Base-by-base conservation (phyloP, 805 yeast genomes). In the Starmerella davenportii region DNA sequence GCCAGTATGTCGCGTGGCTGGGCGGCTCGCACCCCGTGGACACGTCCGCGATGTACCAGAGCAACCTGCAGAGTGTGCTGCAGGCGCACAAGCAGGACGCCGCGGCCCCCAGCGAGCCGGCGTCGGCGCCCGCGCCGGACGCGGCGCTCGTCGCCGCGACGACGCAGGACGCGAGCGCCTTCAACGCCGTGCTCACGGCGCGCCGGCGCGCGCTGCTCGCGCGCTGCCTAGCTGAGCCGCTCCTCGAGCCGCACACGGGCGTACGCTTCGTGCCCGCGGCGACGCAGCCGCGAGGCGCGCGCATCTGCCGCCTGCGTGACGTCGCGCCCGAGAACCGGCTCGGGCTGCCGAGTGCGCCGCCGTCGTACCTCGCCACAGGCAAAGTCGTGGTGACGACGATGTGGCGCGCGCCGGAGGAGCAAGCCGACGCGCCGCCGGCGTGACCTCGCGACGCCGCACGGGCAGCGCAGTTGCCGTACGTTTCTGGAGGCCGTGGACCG, bases 191-290 rank as follows among this genome's bases (percentile, higher is more conserved):
- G 41, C 59, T 84, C 35, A 57, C 67, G 28, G 70, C 68, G 38
- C 72, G 78, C 42, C 63, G 85, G 44, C 67, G 69, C 19, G 60
- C 68, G 29, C 55, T 67, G 17, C 44, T 45, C 44, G 34, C 35
- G 57, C 61, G 17, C 19, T 21, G 30, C 25, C 25, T 34, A 5
- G 27, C 20, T 5, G 28, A 20, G 23, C 16, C 19, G 14, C 23
- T 40, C 17, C 73, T 74, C 52, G 96, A 87, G 54, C 70, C 78
- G 1, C 87, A 84, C 56, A 79, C 94, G 0, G 92, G 92, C n/a
- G 65, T 78, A 24, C 63, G 67, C 28, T 81, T 82, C 54, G 72
- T 71, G 25, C 95, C 96, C 3, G 54, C 51, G 17, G 61, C 64
- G 4, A 76, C 93, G 5, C 98, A 90, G 59, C 81, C 96, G 1